Base-by-base conservation (phyloP, 768 basidiomycete genomes). In the Pleurotus sapidus region DNA sequence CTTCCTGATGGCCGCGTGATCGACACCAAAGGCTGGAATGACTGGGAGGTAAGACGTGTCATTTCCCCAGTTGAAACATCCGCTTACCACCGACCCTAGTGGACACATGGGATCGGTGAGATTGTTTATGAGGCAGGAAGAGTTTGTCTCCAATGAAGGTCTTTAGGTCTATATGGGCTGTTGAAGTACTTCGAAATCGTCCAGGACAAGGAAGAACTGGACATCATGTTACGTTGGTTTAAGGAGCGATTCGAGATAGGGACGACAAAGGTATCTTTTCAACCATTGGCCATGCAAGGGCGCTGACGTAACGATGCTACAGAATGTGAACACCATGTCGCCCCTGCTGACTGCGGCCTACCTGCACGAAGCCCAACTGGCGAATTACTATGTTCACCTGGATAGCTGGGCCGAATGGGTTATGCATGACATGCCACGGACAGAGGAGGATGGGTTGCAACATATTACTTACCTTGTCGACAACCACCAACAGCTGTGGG, bases 271-370 rank as follows among this genome's bases (percentile, higher is more conserved):
- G 75, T 72, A 62, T 48, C 42, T 11, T 18, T 48, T 20, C 14
- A 34, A 34, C 30, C 30, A 11, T 11, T 34, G 30, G 30, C 30
- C 9, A 34, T 34, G 30, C 9, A 34, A 34, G 30, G 30, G 11
- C 30, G 30, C 30, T 34, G 30, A 34, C 11, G 30, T 34, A 34
- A 34, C 30, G 30, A 34, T 34, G 30, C 27, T 18, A 14, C 38
- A 83, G 76, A 83, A 84, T 62, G 80, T 83, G 57, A 84, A 83
- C 66, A 83, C 81, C 15, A 81, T 83, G 78, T 76, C 81, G 3
- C 77, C 81, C 0, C 70, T 84, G 42, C 62, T 80, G 7, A 77
- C 77, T 23, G 74, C 73, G 6, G 76, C 77, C 15, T 74, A 74
- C 60, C 65, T 77, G n/a, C 76, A 78, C 57, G 70, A 77, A 59